A percentile compares a stretch with the other conserved stretches of the same genome.
Conservation (phyloP, 192 early-diverging fungal genomes). For the Entomortierella lignicola region DNA sequence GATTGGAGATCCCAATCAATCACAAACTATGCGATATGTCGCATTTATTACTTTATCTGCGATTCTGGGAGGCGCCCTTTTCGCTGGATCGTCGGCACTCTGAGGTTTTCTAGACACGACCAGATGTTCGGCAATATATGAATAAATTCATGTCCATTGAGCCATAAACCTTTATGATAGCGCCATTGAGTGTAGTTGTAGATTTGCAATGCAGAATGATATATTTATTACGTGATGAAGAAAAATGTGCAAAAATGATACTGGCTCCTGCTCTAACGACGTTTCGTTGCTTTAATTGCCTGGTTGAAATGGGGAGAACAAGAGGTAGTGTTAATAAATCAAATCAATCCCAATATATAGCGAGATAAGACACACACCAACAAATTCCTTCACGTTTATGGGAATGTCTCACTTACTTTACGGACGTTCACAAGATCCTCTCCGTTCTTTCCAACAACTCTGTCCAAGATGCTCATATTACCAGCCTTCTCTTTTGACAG, state of each 20-base stretch:
- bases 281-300: constrained; percentile 54
- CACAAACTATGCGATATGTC: constrained; percentile 33
- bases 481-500: constrained; percentile 75
- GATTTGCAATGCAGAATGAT: background rate
- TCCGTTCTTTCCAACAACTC: constrained; percentile 68
- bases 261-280: constrained; percentile 22
- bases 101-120: constrained; percentile 2
- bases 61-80: constrained; percentile 27
- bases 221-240: constrained; percentile 44
- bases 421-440: constrained; percentile 62
- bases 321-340: background rate
- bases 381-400: no score
- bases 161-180: no score
- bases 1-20: constrained; percentile 36
- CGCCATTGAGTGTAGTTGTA: no score
- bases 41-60: constrained; percentile 20
- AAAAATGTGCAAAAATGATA: constrained; percentile 20
- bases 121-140: background rate
- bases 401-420: no score
- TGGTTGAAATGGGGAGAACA: background rate
- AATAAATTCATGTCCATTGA: no score
- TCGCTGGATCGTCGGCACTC: constrained; percentile 12
- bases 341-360: background rate
- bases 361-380: background rate
- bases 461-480: constrained; percentile 76